Base-by-base conservation (phyloP, 2,329 filamentous ascomycete genomes). In the Fusarium compactum region DNA sequence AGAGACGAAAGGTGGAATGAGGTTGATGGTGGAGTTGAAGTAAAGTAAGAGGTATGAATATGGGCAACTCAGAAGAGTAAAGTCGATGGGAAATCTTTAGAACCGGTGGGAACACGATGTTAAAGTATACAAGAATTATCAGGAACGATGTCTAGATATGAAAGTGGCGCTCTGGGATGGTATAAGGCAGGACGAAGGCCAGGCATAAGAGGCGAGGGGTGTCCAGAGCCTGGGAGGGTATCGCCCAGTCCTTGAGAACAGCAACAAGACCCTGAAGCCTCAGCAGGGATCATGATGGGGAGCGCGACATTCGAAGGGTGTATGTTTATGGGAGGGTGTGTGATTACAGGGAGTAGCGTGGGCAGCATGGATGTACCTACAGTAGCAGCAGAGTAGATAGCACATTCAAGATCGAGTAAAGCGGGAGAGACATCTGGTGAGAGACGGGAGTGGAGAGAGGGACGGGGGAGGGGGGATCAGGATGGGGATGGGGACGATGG, bases 241-340 rank as follows among this genome's bases (percentile, higher is more conserved):
- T 71, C 58, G 59, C 72, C 63, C 59, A 70, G 61, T 68, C 72
- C 70, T 73, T 67, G 61, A 72, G 62, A 70, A 40, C 57, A 63
- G 45, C 58, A 67, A 54, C 41, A 54, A 62, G 70, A 74, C 63
- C 70, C 72, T 74, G 68, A 68, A 66, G 72, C 57, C 51, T 46
- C 29, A 58, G 57, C 70, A 74, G 62, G 72, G 72, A 64, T 67
- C 52, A 38, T 55, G 50, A 70, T 66, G 66, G 62, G 50, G 70
- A 66, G 62, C 58, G 63, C 54, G 58, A 57, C 32, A 47, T 32
- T 56, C 15, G 38, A 32, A 59, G 63, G 50, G 63, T 61, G 58
- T 62, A 40, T 16, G 30, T 16, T 30, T 30, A 34, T 24, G 29
- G 27, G 61, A 47, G 55, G 47, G 69, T 57, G 53, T 32, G 40